Evolutionary conservation across 805 yeast species (phyloP).

Genomic region (Scheffersomyces coipomensis): DNA sequence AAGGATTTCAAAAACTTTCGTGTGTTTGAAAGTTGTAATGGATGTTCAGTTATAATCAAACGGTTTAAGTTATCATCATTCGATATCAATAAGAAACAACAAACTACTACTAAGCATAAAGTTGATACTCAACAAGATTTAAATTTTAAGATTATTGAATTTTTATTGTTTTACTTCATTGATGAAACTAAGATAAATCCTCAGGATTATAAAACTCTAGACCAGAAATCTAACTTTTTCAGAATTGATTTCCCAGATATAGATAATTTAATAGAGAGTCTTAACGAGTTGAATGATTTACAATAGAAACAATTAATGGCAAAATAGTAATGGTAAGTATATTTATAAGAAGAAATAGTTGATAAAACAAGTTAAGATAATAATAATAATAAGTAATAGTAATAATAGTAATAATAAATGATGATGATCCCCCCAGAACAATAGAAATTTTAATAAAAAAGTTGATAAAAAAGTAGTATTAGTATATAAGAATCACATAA

Average conservation of each 20-base stretch:
- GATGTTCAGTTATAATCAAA: constrained; percentile 52
- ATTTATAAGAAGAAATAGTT: too few relatives aligned
- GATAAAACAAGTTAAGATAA: background rate
- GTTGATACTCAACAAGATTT: constrained; percentile 42
- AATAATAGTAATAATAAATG: background rate
- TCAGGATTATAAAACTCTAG: constrained; percentile 10
- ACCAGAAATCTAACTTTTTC: constrained; percentile 35
- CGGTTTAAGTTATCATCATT: constrained; percentile 25
- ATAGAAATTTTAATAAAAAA: too few relatives aligned
- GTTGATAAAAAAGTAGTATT: too few relatives aligned
- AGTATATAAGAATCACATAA: too few relatives aligned
- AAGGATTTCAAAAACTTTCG: constrained; percentile 57
- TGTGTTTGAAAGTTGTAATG: constrained; percentile 54
- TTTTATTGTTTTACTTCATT: constrained; percentile 62
- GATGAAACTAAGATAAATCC: constrained; percentile 46
- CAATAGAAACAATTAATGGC: constrained; percentile 1
- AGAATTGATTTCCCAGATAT: constrained; percentile 39
- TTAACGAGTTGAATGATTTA: constrained; percentile 29
- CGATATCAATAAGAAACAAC: constrained; percentile 3
- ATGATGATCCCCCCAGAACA: background rate
- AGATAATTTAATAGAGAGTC: constrained; percentile 33
- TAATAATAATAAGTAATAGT: background rate
- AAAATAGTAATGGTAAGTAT: background rate
- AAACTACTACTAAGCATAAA: constrained; percentile 3
- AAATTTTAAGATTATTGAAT: constrained; percentile 65